Conservation (phyloP, 352 stramenopile species). For the Phytopythium mirpurense region DNA sequence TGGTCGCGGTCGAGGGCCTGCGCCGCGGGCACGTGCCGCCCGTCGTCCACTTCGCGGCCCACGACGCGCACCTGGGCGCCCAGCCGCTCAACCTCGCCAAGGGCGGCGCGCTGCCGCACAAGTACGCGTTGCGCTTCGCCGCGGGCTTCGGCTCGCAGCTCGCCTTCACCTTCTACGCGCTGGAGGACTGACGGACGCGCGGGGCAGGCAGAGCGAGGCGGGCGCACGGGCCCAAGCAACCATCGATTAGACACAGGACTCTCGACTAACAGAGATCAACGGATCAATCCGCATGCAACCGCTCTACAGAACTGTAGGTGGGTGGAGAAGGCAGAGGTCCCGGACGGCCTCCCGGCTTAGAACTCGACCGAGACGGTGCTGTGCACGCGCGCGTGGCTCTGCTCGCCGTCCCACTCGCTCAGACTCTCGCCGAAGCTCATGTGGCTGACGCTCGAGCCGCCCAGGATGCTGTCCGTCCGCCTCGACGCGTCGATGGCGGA, state of each 20-base stretch:
- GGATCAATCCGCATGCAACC: too few species aligned
- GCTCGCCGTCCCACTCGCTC: conserved; percentile 4
- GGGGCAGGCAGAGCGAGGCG: too few species aligned
- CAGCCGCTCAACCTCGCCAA: conserved; percentile 42
- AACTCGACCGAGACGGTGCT: conserved; percentile 9
- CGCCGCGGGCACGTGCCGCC: conserved; percentile 80
- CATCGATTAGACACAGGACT: too few species aligned
- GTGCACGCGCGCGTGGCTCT: conserved; percentile 1
- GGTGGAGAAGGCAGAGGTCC: too few species aligned
- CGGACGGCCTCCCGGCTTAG: background rate
- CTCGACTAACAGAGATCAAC: too few species aligned
- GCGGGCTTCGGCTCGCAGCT: conserved; percentile 96
- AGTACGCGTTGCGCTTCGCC: conserved; percentile 94
- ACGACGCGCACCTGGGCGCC: conserved; percentile 70
- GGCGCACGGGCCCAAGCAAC: too few species aligned
- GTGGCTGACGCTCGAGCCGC: conserved; percentile 13
- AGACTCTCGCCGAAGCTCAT: conserved; percentile 2
- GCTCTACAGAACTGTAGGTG: too few species aligned
- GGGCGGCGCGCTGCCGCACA: conserved; percentile 65
- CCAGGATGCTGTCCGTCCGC: conserved; percentile 38
- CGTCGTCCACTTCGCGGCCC: conserved; percentile 89
- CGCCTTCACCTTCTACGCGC: conserved; percentile 93
- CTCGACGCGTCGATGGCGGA: conserved; percentile 32
- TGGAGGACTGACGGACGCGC: conserved; percentile 30
- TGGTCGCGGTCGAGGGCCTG: conserved; percentile 91